Conservation (phyloP, 345 rosid genomes). For the Geranium brycei region DNA sequence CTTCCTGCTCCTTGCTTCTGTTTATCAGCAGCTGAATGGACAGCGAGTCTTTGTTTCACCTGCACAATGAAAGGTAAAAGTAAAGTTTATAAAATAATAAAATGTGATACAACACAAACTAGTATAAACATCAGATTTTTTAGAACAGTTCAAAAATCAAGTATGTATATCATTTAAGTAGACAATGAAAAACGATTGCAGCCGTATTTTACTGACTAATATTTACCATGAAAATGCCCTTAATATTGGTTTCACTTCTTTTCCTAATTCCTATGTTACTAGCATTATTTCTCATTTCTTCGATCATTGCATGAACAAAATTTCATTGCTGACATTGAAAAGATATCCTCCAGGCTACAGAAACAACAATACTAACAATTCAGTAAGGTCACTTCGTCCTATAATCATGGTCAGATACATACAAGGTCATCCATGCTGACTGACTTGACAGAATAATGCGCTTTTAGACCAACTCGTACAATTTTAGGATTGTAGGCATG, state of each 20-base stretch:
- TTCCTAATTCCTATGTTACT: not conserved
- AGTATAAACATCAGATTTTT: no score
- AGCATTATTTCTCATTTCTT: no score
- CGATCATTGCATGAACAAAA: not conserved
- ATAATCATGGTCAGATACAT: constrained; percentile 16
- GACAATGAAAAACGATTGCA: not conserved
- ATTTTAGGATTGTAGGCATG: constrained; percentile 64
- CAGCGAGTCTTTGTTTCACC: constrained; percentile 60
- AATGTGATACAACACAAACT: not conserved
- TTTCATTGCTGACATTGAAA: not conserved
- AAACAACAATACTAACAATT: not conserved
- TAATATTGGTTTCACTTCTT: not conserved
- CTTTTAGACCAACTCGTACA: constrained; percentile 91
- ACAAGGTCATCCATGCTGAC: constrained; percentile 86
- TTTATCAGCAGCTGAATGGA: constrained; percentile 42
- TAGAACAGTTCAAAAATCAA: not conserved
- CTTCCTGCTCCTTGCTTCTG: constrained; percentile 58
- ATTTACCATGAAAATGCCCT: not conserved
- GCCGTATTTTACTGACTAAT: not conserved
- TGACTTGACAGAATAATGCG: constrained; percentile 74
- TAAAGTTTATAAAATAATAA: not conserved
- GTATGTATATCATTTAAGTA: not conserved
- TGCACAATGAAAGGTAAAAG: constrained; percentile 22
- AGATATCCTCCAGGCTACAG: not conserved
- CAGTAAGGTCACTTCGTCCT: no score